Evolutionary conservation across 2,329 filamentous ascomycete species (phyloP), one percentile per base, ranked within the genome.

Genomic region (Clonostachys sp.): DNA sequence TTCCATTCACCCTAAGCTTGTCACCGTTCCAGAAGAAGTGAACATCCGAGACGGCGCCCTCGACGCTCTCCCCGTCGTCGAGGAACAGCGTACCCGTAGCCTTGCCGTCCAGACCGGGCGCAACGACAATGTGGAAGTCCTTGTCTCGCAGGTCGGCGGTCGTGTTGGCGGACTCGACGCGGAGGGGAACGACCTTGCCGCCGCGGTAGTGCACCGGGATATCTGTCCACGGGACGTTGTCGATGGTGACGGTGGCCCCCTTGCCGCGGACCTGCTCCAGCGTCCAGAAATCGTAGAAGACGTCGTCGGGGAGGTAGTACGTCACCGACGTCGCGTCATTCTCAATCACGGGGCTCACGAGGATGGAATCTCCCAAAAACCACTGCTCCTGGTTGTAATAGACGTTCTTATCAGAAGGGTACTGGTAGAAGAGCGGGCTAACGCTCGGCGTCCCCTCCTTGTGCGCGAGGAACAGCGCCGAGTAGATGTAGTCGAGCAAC

Each of bases 401-500:
- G 2, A 70, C 70, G 14, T 61, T 62, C 12, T 57, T 40, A 48
- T 76, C 73, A 12, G 57, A 17, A 5, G 72, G 86, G 58, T 88
- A 90, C 18, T 80, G 58, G 65, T 82, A 90, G 66, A 86, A 89
- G 48, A 89, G 63, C 0, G 87, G 86, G 57, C 81, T 82, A 45
- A 89, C 69, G 54, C 83, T 68, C 0, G 87, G 85, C 3, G 73
- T 75, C 30, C 87, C 87, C 13, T 73, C 74, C 24, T 69, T 55
- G 34, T 71, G 74, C 61, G 87, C 77, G 47, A 68, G 64, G 60
- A 84, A 72, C 51, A 89, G 70, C 0, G 80, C 78, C 2, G 86
- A 89, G 71, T 90, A 90, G 50, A 87, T 72, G 65, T 89, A 89
- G 58, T 89, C 86, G 13, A 91, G 71, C 12, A 90, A 70, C 39